Base-by-base conservation (phyloP, 345 rosid genomes). In the Syzygium aqueum region DNA sequence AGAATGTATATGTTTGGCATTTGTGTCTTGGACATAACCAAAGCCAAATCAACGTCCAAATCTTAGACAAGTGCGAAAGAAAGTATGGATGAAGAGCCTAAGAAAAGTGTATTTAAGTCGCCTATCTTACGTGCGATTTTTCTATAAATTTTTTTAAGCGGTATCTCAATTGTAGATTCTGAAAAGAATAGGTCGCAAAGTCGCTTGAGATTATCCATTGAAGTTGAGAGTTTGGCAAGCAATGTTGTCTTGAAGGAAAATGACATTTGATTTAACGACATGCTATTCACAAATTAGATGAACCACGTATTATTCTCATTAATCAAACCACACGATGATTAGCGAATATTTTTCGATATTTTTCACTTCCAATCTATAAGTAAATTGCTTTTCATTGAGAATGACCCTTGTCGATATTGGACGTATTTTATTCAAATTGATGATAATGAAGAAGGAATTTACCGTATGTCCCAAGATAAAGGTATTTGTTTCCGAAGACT, bases 391-490 rank as follows among this genome's bases (percentile, higher is more conserved):
- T 33, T 30, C 30, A 5, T 33, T 73, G 49, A 73, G 19, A 19
- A 33, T 17, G 7, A 53, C 22, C 15, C 22, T 16, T 3, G 54
- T 53, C 54, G 54, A 53, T 53, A 53, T 53, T 54, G 43, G 43
- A 40, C 43, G 43, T 40, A 40, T 40, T 40, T 40, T 40, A 61
- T n/a, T 61, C 33, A 52, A 83, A 17, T 12, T 25, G 28, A 83
- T 25, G 22, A 52, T 49, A 30, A 15, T n/a, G 14, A 52, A 52
- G 30, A 16, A 28, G 23, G 49, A 73, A 73, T 37, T 51, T 93
- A 95, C 97, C 97, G 7, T 93, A 95, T n/a, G 97, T 94, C 73
- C 96, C 96, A 77, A 95, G 94, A 85, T 95, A 94, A 15, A 95
- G 95, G 77, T 95, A 95, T 51, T 95, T 95, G 94, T 95, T 95